Evolutionary conservation across 345 rosid species (phyloP), one percentile per base, ranked within the genome.

Genomic region (Corchorus capsularis): DNA sequence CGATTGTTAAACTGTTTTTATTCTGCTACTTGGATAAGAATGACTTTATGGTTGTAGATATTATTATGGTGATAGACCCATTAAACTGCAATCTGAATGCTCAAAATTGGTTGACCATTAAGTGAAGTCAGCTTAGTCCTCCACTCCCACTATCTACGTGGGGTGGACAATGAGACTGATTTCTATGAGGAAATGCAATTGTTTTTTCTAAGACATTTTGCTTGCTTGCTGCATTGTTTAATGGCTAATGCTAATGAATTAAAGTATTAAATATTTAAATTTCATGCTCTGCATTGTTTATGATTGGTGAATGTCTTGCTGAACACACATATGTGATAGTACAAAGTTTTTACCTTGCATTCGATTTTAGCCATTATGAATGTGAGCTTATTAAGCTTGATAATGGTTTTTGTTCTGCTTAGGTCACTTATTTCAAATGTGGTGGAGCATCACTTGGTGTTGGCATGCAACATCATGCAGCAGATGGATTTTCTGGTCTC

Each of bases 361-460:
- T 27, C 27, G 1, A 39, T 37, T 63, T 54, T 46, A 56, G 66
- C 19, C n/a, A 12, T 16, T 43, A 9, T 41, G 14, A 60, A 41
- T 55, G 27, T n/a, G 43, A 71, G 52, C 46, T 70, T 45, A 27
- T 73, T 50, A 6, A 49, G 41, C 13, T 14, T 35, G 39, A 1
- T 60, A 41, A 56, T 52, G 41, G 41, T 74, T 59, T 75, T 32
- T 67, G 19, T 66, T 43, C 4, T 71, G 15, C 61, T 56, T 82
- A 94, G 98, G 88, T 94, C 52, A 95, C 99, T 27, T 80, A 80
- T 80, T 92, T 95, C 81, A 95, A 93, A 82, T 95, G 99, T 43
- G 98, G 99, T 12, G 97, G 99, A 76, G 94, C 81, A 50, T 93
- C 99, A n/a, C 94, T 95, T 63, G 99, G 99, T 0, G 99, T 93